A percentile compares a stretch with the other conserved stretches of the same genome.
These are phyloP conservation scores for maize (Zea mays) DNA, from an alignment of 176 grass and related monocot species.

Conservation along the genomic window DNA sequence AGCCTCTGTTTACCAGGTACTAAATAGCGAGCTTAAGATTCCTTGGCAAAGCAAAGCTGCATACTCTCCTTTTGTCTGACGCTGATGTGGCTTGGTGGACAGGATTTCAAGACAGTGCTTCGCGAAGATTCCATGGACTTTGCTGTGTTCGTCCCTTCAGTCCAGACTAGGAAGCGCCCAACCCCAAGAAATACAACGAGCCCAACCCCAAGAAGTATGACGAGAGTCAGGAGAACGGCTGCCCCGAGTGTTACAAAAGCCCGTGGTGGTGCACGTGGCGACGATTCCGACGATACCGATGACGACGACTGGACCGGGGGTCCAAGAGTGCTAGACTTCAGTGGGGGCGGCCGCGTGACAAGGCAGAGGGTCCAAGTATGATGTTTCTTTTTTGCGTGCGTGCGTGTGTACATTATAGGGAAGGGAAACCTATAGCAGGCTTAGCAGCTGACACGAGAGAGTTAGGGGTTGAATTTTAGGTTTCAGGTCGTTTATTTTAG, in stretches of 20 bases:
- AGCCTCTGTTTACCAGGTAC: constrained; percentile 74
- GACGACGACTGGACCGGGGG: constrained; percentile 77
- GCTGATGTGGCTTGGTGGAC: constrained; percentile 22
- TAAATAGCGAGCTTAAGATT: constrained; percentile 33
- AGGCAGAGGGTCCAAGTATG: constrained; percentile 67
- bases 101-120: constrained; percentile 89
- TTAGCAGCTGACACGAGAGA: constrained; percentile 8
- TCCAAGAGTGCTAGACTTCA: constrained; percentile 71
- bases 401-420: constrained; percentile 62
- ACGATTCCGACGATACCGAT: constrained; percentile 45
- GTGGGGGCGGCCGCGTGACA: constrained; percentile 64
- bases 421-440: neutral
- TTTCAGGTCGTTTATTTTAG: constrained; percentile 21
- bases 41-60: constrained; percentile 19
- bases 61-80: neutral
- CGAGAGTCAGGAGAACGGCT: constrained; percentile 56
- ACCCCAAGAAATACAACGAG: constrained; percentile 64
- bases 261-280: constrained; percentile 33
- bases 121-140: constrained; percentile 94
- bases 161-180: constrained; percentile 65
- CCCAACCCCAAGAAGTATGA: constrained; percentile 61
- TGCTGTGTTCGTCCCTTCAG: constrained; percentile 46
- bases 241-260: constrained; percentile 31
- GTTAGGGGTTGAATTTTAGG: neutral
- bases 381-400: constrained; percentile 33